These are phyloP conservation scores for Arabis hirsuta DNA, from an alignment of 345 rosid species.

Conservation along the genomic window DNA sequence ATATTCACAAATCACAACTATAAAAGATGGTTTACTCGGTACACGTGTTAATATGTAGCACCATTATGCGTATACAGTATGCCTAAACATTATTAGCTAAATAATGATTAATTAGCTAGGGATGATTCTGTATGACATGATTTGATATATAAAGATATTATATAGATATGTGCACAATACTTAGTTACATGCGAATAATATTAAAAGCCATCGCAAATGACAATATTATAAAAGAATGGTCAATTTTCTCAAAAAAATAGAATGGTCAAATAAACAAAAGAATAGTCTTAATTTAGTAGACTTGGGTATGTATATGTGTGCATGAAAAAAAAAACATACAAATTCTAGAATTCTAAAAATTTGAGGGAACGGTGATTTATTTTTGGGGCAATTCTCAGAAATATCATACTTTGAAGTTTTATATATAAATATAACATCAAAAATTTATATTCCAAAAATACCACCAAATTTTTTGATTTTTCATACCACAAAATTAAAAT, in stretches of 20 bases:
- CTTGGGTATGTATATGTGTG: constrained; percentile 2
- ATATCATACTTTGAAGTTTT: too few species aligned
- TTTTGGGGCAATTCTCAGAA: too few species aligned
- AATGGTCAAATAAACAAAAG: constrained; percentile 21
- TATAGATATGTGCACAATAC: background rate
- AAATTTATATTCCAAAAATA: too few species aligned
- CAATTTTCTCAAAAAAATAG: background rate
- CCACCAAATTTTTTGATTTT: too few species aligned
- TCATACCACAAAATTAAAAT: too few species aligned
- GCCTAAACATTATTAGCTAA: constrained; percentile 9
- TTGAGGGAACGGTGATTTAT: background rate
- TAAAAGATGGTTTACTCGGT: constrained; percentile 2
- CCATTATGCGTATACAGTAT: constrained; percentile 9
- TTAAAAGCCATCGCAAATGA: constrained; percentile 26
- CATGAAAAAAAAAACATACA: background rate
- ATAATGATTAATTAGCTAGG: background rate
- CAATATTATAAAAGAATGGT: constrained; percentile 20
- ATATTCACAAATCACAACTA: background rate
- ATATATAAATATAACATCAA: too few species aligned
- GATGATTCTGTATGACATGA: constrained; percentile 17
- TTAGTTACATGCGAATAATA: constrained; percentile 10
- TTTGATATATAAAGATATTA: background rate
- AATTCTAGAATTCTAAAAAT: background rate
- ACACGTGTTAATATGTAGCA: constrained; percentile 16
- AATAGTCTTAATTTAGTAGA: constrained; percentile 25